Percentiles rank a stretch among this genome's conserved stretches.
phyloP scores from a whole-genome alignment of 73 alveolate species.

The Uronychia setigera region DNA sequence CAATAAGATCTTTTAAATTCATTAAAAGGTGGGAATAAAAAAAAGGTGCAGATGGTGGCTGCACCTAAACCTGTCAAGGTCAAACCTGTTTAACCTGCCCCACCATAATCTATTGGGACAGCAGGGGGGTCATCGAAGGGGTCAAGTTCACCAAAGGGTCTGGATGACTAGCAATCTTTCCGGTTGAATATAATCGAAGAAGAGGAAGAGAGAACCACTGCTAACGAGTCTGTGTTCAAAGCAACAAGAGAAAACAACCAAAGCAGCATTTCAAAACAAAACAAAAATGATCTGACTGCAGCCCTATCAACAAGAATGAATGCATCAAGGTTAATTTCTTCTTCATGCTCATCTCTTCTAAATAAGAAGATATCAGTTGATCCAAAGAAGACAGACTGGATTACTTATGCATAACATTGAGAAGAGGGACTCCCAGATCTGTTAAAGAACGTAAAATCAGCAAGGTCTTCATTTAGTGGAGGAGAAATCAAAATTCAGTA shows the following conservation, averaged over 20 bases:
- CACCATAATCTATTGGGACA: too few species aligned
- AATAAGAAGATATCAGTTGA: neutral
- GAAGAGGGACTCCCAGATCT: constrained; percentile 13
- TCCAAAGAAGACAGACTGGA: constrained; percentile 17
- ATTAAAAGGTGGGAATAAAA: neutral
- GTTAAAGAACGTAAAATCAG: neutral
- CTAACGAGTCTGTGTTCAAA: neutral
- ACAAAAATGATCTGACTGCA: neutral
- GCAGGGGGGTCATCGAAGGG: neutral
- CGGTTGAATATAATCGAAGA: neutral
- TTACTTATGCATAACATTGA: constrained; percentile 23
- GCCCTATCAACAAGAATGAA: neutral
- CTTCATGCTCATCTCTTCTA: neutral
- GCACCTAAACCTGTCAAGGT: too few species aligned
- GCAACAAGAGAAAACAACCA: too few species aligned
- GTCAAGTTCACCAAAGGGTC: neutral
- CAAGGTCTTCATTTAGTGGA: neutral
- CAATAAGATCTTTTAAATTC: neutral
- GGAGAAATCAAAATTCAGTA: too few species aligned
- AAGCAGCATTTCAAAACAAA: neutral
- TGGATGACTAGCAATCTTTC: neutral
- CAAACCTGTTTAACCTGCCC: too few species aligned
- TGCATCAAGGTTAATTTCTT: neutral
- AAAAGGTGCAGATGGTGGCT: neutral
- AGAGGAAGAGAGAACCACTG: neutral